phyloP scores from a whole-genome alignment of 2,329 filamentous ascomycete genomes.

The Cladosporium colombiae region DNA sequence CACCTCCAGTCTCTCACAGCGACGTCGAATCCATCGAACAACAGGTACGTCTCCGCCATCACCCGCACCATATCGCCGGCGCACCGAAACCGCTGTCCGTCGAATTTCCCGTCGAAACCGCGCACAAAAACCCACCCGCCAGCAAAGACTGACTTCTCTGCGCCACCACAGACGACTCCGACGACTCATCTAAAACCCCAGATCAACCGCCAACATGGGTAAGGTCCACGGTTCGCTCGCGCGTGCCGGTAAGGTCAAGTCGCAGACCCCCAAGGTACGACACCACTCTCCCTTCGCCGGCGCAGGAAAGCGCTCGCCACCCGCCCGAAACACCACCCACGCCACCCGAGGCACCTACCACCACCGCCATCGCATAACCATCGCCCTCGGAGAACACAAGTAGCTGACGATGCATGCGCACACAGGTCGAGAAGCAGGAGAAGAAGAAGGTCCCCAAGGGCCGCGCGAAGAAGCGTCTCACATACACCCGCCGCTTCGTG shows the following conservation, averaged over 20 bases:
- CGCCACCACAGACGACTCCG: conserved; percentile 20
- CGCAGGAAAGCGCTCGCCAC: conserved; percentile 11
- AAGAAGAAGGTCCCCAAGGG: conserved; percentile 97
- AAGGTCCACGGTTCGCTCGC: conserved; percentile 93
- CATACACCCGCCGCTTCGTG: conserved; percentile 96
- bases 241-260: conserved; percentile 98
- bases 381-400: conserved; percentile 10
- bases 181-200: conserved; percentile 26
- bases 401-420: conserved; percentile 29
- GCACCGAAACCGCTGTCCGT: conserved; percentile 9
- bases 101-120: not conserved
- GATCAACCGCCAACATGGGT: conserved; percentile 68
- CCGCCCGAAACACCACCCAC: conserved; percentile 20
- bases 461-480: conserved; percentile 93
- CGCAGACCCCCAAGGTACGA: conserved; percentile 86
- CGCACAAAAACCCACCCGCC: conserved; percentile 1
- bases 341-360: conserved; percentile 29
- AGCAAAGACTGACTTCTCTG: conserved; percentile 12
- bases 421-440: conserved; percentile 83
- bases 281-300: conserved; percentile 18
- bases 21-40: conserved; percentile 21
- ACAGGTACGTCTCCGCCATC: conserved; percentile 17
- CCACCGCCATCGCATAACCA: not conserved
- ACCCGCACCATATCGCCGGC: conserved; percentile 14
- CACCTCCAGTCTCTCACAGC: conserved; percentile 16